These are phyloP conservation scores for Adansonia madagascariensis DNA, from an alignment of 441 rosid species.

Conservation along the genomic window DNA sequence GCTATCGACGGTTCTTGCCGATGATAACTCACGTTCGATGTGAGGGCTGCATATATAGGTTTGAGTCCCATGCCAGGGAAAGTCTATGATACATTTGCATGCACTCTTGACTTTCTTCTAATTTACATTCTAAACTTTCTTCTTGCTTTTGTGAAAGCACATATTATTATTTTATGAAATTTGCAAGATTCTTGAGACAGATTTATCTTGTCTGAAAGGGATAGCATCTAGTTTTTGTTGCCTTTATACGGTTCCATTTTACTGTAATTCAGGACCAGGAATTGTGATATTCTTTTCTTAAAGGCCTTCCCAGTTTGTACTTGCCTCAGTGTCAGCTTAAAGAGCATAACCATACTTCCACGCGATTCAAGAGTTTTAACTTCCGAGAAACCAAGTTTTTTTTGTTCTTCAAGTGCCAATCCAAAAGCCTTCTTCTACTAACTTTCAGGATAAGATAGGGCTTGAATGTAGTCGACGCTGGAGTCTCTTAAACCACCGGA, in stretches of 20 bases:
- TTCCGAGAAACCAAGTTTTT: too few relatives aligned
- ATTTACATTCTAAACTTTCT: slow-evolving; percentile 13
- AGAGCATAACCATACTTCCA: background rate
- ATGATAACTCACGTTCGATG: slow-evolving; percentile 22
- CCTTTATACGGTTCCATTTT: background rate
- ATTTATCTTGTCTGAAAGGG: background rate
- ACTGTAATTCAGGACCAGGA: background rate
- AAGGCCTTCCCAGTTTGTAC: background rate
- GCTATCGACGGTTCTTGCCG: background rate
- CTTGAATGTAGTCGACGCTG: too few relatives aligned
- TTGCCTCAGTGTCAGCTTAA: background rate
- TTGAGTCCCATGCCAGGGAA: slow-evolving; percentile 39
- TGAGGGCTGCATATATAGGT: slow-evolving; percentile 34
- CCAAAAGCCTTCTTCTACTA: too few relatives aligned
- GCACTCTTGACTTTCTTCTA: background rate
- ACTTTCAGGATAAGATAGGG: too few relatives aligned
- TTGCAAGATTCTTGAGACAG: background rate
- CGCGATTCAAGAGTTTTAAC: background rate
- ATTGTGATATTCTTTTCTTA: background rate
- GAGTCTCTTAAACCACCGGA: too few relatives aligned
- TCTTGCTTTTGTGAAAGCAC: background rate
- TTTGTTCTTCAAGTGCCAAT: too few relatives aligned
- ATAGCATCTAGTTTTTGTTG: background rate
- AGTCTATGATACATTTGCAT: slow-evolving; percentile 14
- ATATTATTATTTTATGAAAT: background rate